Conservation (phyloP, 2,329 filamentous ascomycete genomes). For the Tolypocladium cylindrosporum region DNA sequence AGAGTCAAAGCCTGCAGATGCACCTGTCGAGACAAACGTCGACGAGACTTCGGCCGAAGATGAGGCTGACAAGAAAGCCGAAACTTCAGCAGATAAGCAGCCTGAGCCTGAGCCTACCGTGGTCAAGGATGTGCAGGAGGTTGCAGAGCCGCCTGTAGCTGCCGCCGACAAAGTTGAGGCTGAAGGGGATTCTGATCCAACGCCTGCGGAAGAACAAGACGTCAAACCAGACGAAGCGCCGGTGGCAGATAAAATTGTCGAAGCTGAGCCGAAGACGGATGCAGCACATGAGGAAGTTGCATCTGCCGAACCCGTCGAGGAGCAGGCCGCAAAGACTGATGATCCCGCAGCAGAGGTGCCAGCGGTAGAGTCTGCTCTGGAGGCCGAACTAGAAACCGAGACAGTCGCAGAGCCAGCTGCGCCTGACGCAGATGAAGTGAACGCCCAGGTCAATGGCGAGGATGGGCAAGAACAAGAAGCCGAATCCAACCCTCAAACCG, state of each 20-base stretch:
- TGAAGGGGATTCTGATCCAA: background rate
- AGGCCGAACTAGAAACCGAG: constrained; percentile 1
- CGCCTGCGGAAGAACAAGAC: background rate
- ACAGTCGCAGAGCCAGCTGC: background rate
- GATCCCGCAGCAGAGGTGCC: background rate
- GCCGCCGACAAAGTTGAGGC: background rate
- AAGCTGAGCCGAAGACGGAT: background rate
- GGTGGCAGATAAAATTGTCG: background rate
- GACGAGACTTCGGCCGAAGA: background rate
- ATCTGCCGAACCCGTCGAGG: background rate
- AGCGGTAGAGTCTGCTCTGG: background rate
- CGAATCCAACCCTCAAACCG: background rate
- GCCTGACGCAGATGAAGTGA: background rate
- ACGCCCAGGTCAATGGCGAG: background rate
- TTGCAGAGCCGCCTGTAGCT: background rate
- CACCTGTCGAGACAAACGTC: constrained; percentile 4
- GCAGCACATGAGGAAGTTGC: background rate
- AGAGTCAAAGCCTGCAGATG: background rate
- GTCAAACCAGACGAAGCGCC: background rate
- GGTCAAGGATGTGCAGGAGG: constrained; percentile 3
- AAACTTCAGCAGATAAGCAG: background rate
- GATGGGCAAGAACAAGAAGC: background rate
- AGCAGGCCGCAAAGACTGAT: background rate
- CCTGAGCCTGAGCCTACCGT: constrained; percentile 2
- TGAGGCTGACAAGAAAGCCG: background rate